Evolutionary conservation across 768 basidiomycete species (phyloP).

Genomic region (Boletus rex-veris): DNA sequence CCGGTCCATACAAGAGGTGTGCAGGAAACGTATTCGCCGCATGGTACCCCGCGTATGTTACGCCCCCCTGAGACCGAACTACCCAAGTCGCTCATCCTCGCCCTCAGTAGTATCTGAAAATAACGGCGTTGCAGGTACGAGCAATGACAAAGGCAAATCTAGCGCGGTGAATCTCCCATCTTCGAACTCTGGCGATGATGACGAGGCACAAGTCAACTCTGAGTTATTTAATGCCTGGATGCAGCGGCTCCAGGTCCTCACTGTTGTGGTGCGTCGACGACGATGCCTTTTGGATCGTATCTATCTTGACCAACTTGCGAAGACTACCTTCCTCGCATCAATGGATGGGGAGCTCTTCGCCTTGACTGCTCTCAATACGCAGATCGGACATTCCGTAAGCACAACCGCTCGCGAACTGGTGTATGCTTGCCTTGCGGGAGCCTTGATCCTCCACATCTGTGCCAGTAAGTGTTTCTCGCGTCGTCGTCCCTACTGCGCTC

Average conservation of each 20-base stretch:
- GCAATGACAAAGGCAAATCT: conserved; percentile 1
- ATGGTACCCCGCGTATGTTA: conserved; percentile 17
- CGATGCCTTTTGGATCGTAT: neutral
- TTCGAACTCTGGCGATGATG: neutral
- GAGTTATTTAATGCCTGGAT: conserved; percentile 24
- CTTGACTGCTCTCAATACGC: conserved; percentile 22
- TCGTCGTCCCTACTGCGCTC: neutral
- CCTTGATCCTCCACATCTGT: conserved; percentile 31
- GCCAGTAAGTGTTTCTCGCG: conserved; percentile 18
- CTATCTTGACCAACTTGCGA: neutral
- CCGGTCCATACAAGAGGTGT: neutral
- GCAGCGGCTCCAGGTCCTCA: conserved; percentile 27
- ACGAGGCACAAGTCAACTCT: conserved; percentile 11
- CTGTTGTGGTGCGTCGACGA: conserved; percentile 23
- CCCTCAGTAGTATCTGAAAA: conserved; percentile 2
- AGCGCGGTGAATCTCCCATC: neutral
- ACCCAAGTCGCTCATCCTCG: neutral
- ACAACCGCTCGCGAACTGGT: conserved; percentile 20
- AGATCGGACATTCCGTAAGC: conserved; percentile 9
- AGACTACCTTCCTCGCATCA: conserved; percentile 31
- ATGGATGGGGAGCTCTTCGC: conserved; percentile 29
- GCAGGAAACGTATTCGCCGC: conserved; percentile 2
- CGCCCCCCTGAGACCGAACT: neutral
- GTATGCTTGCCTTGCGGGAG: conserved; percentile 29
- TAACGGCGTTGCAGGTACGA: conserved; percentile 4